phyloP scores from a whole-genome alignment of 768 basidiomycete genomes.

The Rhodotorula diobovata region DNA sequence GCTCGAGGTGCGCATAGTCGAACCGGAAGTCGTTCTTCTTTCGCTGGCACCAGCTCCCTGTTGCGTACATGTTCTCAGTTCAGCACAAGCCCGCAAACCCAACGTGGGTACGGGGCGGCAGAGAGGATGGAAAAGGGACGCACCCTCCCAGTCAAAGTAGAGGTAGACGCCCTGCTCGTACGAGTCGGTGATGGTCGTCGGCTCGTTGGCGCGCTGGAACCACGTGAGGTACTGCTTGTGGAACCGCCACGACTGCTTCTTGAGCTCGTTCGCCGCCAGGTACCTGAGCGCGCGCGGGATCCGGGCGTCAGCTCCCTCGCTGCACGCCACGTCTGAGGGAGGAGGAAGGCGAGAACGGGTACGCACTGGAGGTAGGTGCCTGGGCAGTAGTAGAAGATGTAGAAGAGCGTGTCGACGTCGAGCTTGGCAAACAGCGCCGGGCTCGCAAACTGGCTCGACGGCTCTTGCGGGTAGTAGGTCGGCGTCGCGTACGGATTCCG shows the following conservation, averaged over 20 bases:
- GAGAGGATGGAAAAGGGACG: background rate
- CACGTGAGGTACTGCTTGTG: constrained; percentile 98
- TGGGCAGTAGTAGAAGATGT: constrained; percentile 95
- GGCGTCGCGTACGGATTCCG: constrained; percentile 88
- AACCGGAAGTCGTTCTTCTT: constrained; percentile 96
- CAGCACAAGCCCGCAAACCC: constrained; percentile 53
- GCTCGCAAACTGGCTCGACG: constrained; percentile 71
- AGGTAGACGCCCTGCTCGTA: constrained; percentile 99
- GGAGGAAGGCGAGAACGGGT: background rate
- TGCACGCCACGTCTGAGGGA: constrained; percentile 4
- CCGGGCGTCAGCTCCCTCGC: too few species aligned
- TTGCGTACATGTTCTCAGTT: background rate
- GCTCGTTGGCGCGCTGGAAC: constrained; percentile 96
- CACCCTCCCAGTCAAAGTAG: constrained; percentile 84
- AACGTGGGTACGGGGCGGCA: background rate
- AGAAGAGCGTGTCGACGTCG: constrained; percentile 95
- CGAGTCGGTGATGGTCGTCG: constrained; percentile 96
- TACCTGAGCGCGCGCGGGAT: too few species aligned
- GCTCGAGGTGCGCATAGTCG: constrained; percentile 31
- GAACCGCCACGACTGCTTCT: constrained; percentile 97
- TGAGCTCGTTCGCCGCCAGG: constrained; percentile 92
- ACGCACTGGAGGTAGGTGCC: constrained; percentile 96
- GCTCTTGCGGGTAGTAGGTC: constrained; percentile 86
- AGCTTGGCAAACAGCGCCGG: constrained; percentile 80
- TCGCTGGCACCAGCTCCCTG: constrained; percentile 83